These are phyloP conservation scores for Oryza rufipogon DNA, from an alignment of 176 grass and related monocot genomes.

Conservation along the genomic window DNA sequence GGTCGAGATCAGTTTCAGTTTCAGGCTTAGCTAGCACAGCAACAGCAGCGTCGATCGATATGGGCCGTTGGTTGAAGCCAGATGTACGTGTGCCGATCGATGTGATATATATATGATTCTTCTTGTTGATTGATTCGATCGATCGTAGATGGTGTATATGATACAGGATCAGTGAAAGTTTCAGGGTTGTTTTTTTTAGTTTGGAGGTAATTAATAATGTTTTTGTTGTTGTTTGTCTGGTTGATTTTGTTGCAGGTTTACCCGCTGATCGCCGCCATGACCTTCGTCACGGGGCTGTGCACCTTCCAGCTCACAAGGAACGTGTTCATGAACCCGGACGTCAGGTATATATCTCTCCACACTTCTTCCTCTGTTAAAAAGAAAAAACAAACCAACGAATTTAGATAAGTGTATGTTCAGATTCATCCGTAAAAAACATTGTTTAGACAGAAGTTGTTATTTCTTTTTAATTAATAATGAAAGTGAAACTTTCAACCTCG, in stretches of 20 bases:
- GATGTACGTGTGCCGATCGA: constrained; percentile 19
- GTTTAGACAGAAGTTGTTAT: too few relatives aligned
- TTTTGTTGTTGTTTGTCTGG: neutral
- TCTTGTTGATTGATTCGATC: neutral
- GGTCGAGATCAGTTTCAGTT: neutral
- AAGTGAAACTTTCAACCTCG: too few relatives aligned
- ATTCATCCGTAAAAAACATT: too few relatives aligned
- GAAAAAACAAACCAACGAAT: too few relatives aligned
- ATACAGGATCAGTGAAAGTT: too few relatives aligned
- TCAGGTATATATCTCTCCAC: constrained; percentile 37
- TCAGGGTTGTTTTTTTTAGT: too few relatives aligned
- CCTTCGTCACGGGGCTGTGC: constrained; percentile 73
- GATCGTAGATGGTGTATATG: too few relatives aligned
- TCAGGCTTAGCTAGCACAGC: neutral
- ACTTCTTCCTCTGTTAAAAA: too few relatives aligned
- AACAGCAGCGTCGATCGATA: neutral
- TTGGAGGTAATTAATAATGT: neutral
- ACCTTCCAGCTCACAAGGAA: constrained; percentile 76
- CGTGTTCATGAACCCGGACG: constrained; percentile 76
- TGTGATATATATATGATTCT: neutral
- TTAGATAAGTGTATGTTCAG: too few relatives aligned
- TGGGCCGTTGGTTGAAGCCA: constrained; percentile 51
- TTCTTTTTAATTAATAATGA: too few relatives aligned
- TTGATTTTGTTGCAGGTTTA: constrained; percentile 59
- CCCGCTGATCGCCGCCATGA: constrained; percentile 81